Evolutionary conservation across 2,329 filamentous ascomycete species (phyloP).

Genomic region (Diaporthe sp.): DNA sequence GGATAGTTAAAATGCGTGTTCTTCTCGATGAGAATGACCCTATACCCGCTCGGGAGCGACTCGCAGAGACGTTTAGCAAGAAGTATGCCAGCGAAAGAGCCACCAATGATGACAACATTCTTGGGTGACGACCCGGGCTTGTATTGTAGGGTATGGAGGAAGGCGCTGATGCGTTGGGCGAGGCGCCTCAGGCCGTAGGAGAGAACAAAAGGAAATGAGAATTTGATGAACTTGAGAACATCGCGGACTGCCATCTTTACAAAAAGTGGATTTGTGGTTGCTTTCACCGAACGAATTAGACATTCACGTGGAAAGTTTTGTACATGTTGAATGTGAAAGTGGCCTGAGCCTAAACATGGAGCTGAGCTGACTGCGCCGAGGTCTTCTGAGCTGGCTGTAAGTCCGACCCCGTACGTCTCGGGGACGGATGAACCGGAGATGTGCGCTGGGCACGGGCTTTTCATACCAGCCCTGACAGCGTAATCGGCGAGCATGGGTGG

Average conservation of each 20-base stretch:
- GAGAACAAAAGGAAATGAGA: neutral
- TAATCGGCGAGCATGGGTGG: neutral
- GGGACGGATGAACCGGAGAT: neutral
- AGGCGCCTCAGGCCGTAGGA: neutral
- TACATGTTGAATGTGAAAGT: neutral
- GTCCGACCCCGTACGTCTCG: neutral
- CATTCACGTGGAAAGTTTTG: too few relatives aligned
- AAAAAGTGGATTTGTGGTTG: neutral
- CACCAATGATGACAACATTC: slow-evolving; percentile 69
- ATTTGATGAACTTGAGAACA: slow-evolving; percentile 15
- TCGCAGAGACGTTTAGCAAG: slow-evolving; percentile 62
- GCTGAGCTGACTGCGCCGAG: neutral
- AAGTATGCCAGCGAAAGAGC: slow-evolving; percentile 67
- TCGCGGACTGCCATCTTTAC: slow-evolving; percentile 19
- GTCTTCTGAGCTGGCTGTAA: neutral
- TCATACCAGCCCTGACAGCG: neutral
- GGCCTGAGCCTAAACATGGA: neutral
- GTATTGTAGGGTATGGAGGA: slow-evolving; percentile 16
- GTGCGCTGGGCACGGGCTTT: neutral
- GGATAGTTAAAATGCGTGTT: slow-evolving; percentile 73
- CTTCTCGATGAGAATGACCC: slow-evolving; percentile 69
- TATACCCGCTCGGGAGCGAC: slow-evolving; percentile 61
- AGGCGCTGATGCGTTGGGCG: neutral
- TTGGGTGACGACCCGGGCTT: slow-evolving; percentile 40
- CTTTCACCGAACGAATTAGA: too few relatives aligned